These are phyloP conservation scores for Sporisorium reilianum DNA, from an alignment of 1,284 basidiomycete species.

Conservation along the genomic window DNA sequence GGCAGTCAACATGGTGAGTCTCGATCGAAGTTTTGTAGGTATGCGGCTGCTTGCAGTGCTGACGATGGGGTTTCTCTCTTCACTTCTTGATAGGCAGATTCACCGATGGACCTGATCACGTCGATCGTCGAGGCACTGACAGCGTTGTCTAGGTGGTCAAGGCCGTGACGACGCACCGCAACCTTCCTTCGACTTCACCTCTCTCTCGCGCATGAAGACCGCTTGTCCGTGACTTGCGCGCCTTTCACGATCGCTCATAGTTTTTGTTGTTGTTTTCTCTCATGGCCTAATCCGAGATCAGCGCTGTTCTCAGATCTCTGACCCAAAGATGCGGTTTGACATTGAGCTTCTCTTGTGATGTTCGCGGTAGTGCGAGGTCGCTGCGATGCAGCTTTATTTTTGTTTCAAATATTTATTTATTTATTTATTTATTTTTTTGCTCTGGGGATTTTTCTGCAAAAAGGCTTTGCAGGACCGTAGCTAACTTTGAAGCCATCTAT, in stretches of 20 bases:
- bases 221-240: not conserved
- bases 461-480: no score
- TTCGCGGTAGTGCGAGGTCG: not conserved
- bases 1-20: constrained; percentile 10
- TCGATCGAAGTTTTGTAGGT: no score
- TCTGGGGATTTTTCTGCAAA: no score
- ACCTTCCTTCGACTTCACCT: constrained; percentile 1
- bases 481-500: no score
- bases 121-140: constrained; percentile 17
- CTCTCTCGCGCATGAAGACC: not conserved
- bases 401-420: no score
- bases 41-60: not conserved
- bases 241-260: not conserved
- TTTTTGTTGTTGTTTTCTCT: not conserved
- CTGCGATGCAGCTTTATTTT: no score
- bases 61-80: not conserved
- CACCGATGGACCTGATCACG: constrained; percentile 13
- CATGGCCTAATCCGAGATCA: constrained; percentile 4
- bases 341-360: no score
- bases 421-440: no score
- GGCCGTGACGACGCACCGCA: not conserved
- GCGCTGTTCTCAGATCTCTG: constrained; percentile 3
- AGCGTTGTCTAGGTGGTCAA: constrained; percentile 23
- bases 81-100: not conserved
- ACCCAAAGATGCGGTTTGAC: no score